Evolutionary conservation across 2,329 filamentous ascomycete genomes (phyloP), one percentile per base, ranked within the genome.

Genomic region (Ceratocystis smalleyi): DNA sequence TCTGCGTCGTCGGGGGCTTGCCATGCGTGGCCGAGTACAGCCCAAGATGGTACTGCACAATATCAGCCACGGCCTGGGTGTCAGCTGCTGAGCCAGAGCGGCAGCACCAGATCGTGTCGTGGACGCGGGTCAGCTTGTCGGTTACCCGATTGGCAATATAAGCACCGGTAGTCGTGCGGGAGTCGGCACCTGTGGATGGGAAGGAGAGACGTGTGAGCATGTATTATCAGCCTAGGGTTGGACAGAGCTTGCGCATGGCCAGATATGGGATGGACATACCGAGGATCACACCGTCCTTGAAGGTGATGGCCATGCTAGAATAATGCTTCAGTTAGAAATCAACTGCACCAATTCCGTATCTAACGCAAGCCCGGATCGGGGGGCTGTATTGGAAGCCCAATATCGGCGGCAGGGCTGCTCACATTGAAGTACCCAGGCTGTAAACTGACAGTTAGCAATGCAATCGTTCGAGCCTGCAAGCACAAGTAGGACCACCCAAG

Each of bases 91-190:
- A 99, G 62, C 94, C 94, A 67, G 94, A 97, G 72, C 94, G 87
- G 79, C 94, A 99, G 80, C 94, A 99, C 94, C 94, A 99, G 77
- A 99, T 97, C 66, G 92, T 97, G 76, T 99, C 94, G 78, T 95
- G 89, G 67, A 99, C 92, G 80, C 91, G 88, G 72, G 94, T 99
- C 74, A 99, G 85, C 81, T 99, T 99, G 82, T 99, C 94, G 69
- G 94, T 99, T 69, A 99, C 94, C 81, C 94, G 87, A 77, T 99
- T 99, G 71, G 94, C 94, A 73, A 99, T 97, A 82, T 97, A 99
- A 71, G 92, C 86, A 71, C 94, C 94, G 64, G 92, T 99, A 59
- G 94, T 99, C 69, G 94, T 99, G 79, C 94, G 86, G 72, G 91
- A 96, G 77, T 99, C 94, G 71, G 94, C 94, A 69, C 94, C 89